Conservation (phyloP, 1,284 basidiomycete species). For the Athelia psychrophila region DNA sequence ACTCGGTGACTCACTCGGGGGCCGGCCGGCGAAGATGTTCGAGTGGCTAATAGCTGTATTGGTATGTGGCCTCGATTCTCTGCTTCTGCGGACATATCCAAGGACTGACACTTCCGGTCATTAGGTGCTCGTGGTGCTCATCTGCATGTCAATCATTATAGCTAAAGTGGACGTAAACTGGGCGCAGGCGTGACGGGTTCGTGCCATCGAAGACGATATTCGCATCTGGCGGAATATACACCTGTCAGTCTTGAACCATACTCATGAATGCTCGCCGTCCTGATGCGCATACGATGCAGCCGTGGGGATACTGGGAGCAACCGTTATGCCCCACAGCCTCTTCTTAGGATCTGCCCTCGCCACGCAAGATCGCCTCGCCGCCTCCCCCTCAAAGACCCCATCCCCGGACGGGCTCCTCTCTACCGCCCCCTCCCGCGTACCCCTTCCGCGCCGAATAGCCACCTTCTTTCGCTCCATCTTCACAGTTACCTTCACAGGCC, state of each 20-base stretch:
- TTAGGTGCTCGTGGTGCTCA: slow-evolving; percentile 81
- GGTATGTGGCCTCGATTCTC: no score
- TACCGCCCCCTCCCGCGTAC: not conserved
- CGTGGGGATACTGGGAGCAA: slow-evolving; percentile 67
- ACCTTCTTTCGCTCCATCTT: not conserved
- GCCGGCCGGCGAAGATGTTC: slow-evolving; percentile 64
- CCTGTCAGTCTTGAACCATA: slow-evolving; percentile 37
- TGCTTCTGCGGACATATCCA: no score
- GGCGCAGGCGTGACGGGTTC: slow-evolving; percentile 82
- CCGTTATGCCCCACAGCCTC: slow-evolving; percentile 74
- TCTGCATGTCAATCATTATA: slow-evolving; percentile 83
- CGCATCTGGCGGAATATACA: slow-evolving; percentile 65
- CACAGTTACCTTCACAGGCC: not conserved
- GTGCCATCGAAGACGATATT: slow-evolving; percentile 74
- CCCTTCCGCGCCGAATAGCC: not conserved
- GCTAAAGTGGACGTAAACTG: slow-evolving; percentile 71
- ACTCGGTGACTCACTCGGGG: slow-evolving; percentile 57
- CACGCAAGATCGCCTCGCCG: slow-evolving; percentile 57
- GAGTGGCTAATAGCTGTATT: slow-evolving; percentile 82
- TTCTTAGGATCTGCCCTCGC: slow-evolving; percentile 77
- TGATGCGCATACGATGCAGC: slow-evolving; percentile 31
- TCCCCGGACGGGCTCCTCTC: slow-evolving; percentile 4
- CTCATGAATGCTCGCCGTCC: slow-evolving; percentile 1
- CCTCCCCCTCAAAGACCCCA: no score
- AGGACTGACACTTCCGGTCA: not conserved